Evolutionary conservation across 345 rosid genomes (phyloP).

Genomic region (Citrus inodora): DNA sequence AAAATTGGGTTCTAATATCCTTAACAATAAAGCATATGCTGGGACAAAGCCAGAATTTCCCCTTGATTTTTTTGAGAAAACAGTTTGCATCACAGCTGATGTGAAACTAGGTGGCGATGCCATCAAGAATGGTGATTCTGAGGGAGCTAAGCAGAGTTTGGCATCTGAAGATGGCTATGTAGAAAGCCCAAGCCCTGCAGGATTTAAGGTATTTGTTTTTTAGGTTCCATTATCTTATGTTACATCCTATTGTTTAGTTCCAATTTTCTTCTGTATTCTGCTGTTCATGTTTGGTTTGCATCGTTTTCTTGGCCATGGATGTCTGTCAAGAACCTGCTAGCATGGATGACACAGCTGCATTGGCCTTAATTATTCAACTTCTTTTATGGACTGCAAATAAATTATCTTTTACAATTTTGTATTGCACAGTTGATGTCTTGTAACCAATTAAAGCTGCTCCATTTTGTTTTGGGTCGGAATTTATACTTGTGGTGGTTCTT

Average conservation of each 20-base stretch:
- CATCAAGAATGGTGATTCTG: conserved; percentile 86
- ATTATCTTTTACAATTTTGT: too few species aligned
- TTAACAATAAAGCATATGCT: conserved; percentile 73
- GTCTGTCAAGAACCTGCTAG: background rate
- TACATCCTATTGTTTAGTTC: background rate
- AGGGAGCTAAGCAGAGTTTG: conserved; percentile 88
- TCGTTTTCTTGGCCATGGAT: background rate
- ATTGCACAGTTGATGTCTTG: too few species aligned
- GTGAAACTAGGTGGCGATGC: conserved; percentile 93
- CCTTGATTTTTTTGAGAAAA: conserved; percentile 96
- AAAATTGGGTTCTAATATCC: conserved; percentile 82
- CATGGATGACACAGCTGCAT: background rate
- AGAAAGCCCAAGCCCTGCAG: conserved; percentile 80
- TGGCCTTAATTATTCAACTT: conserved; percentile 10
- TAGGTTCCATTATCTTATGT: background rate
- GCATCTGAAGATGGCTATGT: conserved; percentile 90
- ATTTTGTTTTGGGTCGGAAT: background rate
- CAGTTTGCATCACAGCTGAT: conserved; percentile 86
- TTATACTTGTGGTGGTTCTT: background rate
- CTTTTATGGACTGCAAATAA: background rate
- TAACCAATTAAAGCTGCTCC: background rate
- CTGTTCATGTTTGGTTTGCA: background rate
- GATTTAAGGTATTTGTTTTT: conserved; percentile 70
- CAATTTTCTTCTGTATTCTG: background rate
- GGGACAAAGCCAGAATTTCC: conserved; percentile 88